Base-by-base conservation (phyloP, 2,329 filamentous ascomycete species). In the Colletotrichum agaves region DNA sequence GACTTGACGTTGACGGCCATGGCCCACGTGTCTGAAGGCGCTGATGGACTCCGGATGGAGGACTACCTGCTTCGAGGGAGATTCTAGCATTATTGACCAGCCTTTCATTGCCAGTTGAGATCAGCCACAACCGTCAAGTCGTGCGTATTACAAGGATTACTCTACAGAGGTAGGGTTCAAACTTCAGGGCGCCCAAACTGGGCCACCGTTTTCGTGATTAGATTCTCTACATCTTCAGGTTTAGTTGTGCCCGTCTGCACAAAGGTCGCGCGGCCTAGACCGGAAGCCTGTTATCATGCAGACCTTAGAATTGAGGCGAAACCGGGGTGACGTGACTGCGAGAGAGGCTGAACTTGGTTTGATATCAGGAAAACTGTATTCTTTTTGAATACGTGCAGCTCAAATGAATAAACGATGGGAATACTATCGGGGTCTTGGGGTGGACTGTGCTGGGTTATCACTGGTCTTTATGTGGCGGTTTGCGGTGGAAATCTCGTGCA, bases 81-180 rank as follows among this genome's bases (percentile, higher is more conserved):
- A 88, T 80, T 0, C 87, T 87, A 0, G 86, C 83, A 1, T 81
- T 78, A 37, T 80, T 84, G 19, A 83, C 77, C 5, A 85, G 70
- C 5, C 70, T 70, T 0, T 82, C 83, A 61, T 84, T 78, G 3
- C 69, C 72, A 1, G 75, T 77, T n/a, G n/a, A n/a, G 84, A 2
- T 75, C 77, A 2, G 31, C 10, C 31, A 33, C 31, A 33, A 5
- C 31, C 31, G 10, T 33, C 31, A 33, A 5, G 10, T 10, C 10
- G 10, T 33, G 5, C 31, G 10, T 5, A 10, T 33, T 10, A 5
- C 31, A 33, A 33, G n/a, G 10, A 5, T 10, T 10, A 33, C 10
- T 33, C 31, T 33, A 5, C 31, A 33, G 5, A 4, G 13, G 15
- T 1, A 4, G 23, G 31, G 21, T 50, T 50, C n/a, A 50, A 19